Evolutionary conservation across 2,329 filamentous ascomycete genomes (phyloP), one percentile per base, ranked within the genome.

Genomic region (Sordariomycetes sp.): DNA sequence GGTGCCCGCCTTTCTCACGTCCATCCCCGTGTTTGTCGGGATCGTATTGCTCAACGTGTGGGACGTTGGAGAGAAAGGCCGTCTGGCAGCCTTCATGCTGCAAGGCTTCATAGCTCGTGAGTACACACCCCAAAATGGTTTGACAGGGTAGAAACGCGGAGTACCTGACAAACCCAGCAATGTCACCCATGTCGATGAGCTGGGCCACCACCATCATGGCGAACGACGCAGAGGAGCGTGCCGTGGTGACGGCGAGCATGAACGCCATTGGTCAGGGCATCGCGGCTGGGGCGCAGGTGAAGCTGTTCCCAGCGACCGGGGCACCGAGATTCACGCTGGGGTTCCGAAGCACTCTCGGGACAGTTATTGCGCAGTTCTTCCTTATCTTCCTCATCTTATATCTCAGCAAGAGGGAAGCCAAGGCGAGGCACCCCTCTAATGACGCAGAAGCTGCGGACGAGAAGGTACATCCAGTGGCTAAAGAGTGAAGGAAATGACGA

Each of bases 181-280:
- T 66, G 60, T 69, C 63, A 18, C 67, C 67, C 0, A 63, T 74
- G 56, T 69, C 68, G 8, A 74, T 74, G 72, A 68, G 68, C 11
- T 74, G 71, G 72, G 71, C 72, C 24, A 71, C 71, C 0, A 63
- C 71, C 2, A 63, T 67, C 10, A 72, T 72, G 70, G 65, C 67
- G 2, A 66, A 69, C 12, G 70, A 72, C 51, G 70, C 71, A 8
- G 73, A 75, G 58, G 72, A 75, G 60, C 65, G 72, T 22, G 72
- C 72, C 1, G 65, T 74, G 1, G 71, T 74, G 6, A 73, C 70
- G 18, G 72, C 71, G 0, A 74, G 71, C 34, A 75, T 75, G 72
- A 75, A 74, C 54, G 69, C 72, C 6, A 72, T 75, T 54, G 72
- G 73, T 1, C 72, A 75, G 60, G 72, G 67, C 2, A 72, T 75